These are phyloP conservation scores for Saccharomycopsis sp. DNA, from an alignment of 805 yeast species.

Conservation along the genomic window DNA sequence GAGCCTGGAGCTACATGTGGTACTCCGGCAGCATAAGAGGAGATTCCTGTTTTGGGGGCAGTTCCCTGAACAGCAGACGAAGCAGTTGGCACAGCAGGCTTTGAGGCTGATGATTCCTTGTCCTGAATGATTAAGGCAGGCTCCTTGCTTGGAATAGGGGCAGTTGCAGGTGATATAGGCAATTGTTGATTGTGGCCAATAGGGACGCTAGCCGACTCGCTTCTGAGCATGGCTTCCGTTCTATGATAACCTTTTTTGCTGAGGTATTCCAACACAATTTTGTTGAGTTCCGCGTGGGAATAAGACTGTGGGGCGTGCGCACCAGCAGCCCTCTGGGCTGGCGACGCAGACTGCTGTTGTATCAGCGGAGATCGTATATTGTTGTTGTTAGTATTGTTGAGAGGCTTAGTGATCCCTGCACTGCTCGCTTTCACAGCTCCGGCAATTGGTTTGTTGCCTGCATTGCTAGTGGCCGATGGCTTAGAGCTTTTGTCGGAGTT, in stretches of 20 bases:
- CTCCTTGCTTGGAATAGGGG: constrained; percentile 21
- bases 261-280: constrained; percentile 87
- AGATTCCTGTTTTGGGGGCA: constrained; percentile 8
- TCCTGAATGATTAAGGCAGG: constrained; percentile 21
- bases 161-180: constrained; percentile 42
- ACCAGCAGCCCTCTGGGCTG: no score
- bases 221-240: constrained; percentile 89
- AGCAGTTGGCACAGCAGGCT: constrained; percentile 23
- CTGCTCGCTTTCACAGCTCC: background rate
- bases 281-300: constrained; percentile 81
- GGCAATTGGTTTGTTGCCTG: background rate
- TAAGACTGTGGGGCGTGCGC: constrained; percentile 35
- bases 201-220: constrained; percentile 58
- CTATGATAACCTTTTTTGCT: constrained; percentile 90
- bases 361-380: background rate
- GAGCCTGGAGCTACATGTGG: constrained; percentile 32
- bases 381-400: background rate
- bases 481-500: background rate
- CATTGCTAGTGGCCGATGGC: background rate
- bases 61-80: constrained; percentile 27
- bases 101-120: background rate
- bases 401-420: background rate
- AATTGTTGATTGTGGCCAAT: constrained; percentile 31
- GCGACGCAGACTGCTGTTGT: constrained; percentile 1
- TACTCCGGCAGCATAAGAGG: constrained; percentile 18